Evolutionary conservation across 352 stramenopile genomes (phyloP).

Genomic region (Phytophthora fragariae): DNA sequence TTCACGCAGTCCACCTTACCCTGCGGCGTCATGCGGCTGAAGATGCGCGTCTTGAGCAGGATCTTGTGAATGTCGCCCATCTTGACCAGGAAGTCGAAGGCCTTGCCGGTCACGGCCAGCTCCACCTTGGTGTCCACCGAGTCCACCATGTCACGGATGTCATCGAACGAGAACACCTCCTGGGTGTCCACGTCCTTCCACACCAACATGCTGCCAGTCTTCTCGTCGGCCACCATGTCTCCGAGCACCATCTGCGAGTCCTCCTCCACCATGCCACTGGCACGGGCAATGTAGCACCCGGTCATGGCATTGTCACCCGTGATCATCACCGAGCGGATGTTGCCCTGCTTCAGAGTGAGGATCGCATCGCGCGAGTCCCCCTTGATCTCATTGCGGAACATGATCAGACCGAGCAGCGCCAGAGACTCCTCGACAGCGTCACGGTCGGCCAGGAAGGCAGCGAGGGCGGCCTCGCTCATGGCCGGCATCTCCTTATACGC

Average conservation of each 20-base stretch:
- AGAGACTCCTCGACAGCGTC: constrained; percentile 82
- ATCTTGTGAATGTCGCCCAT: constrained; percentile 68
- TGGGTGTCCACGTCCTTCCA: constrained; percentile 77
- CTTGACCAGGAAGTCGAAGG: constrained; percentile 75
- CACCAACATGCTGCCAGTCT: constrained; percentile 46
- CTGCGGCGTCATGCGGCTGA: constrained; percentile 80
- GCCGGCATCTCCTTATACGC: constrained; percentile 65
- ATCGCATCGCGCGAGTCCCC: constrained; percentile 85
- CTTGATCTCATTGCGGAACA: constrained; percentile 93
- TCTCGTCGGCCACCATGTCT: constrained; percentile 58
- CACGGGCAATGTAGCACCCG: constrained; percentile 78
- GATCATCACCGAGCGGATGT: constrained; percentile 87
- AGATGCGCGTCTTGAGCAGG: constrained; percentile 78
- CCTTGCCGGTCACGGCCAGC: constrained; percentile 74
- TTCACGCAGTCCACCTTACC: constrained; percentile 82
- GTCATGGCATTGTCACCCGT: constrained; percentile 90
- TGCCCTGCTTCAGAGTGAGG: constrained; percentile 74
- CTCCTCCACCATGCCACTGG: constrained; percentile 66
- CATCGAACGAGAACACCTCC: constrained; percentile 54
- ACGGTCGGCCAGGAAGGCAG: constrained; percentile 60
- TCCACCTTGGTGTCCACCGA: constrained; percentile 49
- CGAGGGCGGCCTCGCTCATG: constrained; percentile 43
- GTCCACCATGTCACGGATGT: constrained; percentile 55
- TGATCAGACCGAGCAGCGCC: constrained; percentile 82
- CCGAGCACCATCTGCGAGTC: constrained; percentile 63